phyloP scores from a whole-genome alignment of 1,284 basidiomycete genomes.

The Puccinia hordei region DNA sequence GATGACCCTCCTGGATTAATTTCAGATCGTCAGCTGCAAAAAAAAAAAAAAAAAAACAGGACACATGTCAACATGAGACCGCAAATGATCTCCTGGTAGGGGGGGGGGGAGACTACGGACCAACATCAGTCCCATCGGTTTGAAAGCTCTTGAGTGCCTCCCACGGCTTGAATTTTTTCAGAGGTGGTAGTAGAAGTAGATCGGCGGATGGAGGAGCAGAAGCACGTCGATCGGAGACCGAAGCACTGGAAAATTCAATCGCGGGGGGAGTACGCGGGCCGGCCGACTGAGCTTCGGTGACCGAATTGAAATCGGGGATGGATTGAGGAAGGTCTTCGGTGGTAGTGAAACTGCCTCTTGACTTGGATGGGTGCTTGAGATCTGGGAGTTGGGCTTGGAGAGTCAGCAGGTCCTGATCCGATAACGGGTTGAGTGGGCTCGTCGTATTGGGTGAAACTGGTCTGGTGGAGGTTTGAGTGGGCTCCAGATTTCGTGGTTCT shows the following conservation, averaged over 20 bases:
- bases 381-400: constrained; percentile 1
- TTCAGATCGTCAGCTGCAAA: constrained; percentile 34
- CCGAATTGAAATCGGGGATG: constrained; percentile 20
- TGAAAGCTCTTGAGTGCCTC: constrained; percentile 49
- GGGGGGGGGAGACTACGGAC: constrained; percentile 2
- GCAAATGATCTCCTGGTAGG: background rate
- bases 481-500: background rate
- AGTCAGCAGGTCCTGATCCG: constrained; percentile 1
- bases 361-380: constrained; percentile 21
- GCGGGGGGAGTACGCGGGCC: background rate
- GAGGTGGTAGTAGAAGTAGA: constrained; percentile 9
- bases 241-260: constrained; percentile 4
- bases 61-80: background rate
- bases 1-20: constrained; percentile 40
- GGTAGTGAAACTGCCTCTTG: background rate
- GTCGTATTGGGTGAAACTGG: background rate
- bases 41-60: background rate
- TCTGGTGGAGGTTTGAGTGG: background rate
- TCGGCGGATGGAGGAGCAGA: constrained; percentile 1
- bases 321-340: constrained; percentile 10
- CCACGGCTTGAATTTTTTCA: constrained; percentile 46
- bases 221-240: background rate
- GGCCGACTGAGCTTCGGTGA: background rate
- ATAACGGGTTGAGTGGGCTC: background rate
- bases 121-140: constrained; percentile 41